These are phyloP conservation scores for Anacardium occidentale DNA, from an alignment of 345 rosid genomes.

Conservation along the genomic window DNA sequence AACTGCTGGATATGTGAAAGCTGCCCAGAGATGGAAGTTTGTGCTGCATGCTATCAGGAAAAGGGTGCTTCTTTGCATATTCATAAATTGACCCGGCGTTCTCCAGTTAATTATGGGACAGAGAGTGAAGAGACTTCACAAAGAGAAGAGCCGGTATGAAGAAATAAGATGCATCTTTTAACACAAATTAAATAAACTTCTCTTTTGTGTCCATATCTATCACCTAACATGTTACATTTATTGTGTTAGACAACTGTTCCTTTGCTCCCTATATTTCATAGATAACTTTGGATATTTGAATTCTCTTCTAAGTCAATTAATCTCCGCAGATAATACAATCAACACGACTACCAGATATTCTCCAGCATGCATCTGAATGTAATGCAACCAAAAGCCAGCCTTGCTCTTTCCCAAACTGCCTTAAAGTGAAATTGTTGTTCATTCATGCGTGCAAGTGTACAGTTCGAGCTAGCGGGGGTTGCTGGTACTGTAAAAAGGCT, in stretches of 20 bases:
- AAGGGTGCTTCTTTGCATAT: constrained; percentile 21
- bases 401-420: constrained; percentile 45
- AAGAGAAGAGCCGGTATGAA: too few species aligned
- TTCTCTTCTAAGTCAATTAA: constrained; percentile 13
- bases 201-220: neutral
- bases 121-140: neutral
- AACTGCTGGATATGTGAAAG: constrained; percentile 35
- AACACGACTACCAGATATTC: constrained; percentile 23
- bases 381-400: constrained; percentile 1
- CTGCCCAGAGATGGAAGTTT: constrained; percentile 34
- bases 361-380: constrained; percentile 46
- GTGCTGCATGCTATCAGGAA: constrained; percentile 40
- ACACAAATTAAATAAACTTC: neutral
- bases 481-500: constrained; percentile 28
- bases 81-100: constrained; percentile 27
- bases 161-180: too few species aligned
- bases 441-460: constrained; percentile 35
- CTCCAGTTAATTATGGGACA: constrained; percentile 10
- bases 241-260: too few species aligned
- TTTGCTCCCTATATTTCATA: neutral
- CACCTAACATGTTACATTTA: too few species aligned
- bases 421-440: constrained; percentile 31
- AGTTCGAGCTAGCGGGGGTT: constrained; percentile 23
- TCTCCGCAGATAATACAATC: constrained; percentile 22
- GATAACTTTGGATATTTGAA: neutral